These are phyloP conservation scores for Suillus weaverae DNA, from an alignment of 768 basidiomycete species.

Conservation along the genomic window DNA sequence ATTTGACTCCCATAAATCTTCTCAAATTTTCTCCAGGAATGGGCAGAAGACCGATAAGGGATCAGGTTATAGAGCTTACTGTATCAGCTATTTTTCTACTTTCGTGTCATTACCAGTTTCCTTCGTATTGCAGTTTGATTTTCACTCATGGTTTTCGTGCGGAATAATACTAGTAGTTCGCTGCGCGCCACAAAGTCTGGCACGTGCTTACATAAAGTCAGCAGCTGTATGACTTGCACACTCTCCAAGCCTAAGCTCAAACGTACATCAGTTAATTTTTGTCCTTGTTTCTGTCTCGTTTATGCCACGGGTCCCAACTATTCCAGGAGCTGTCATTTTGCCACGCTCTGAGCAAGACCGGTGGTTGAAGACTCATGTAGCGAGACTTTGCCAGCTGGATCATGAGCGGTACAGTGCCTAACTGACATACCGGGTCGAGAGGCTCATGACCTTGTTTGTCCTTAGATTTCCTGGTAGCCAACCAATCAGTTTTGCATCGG, in stretches of 20 bases:
- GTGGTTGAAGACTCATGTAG: constrained; percentile 70
- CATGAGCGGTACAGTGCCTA: constrained; percentile 53
- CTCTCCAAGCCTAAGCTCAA: neutral
- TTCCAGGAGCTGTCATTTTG: constrained; percentile 62
- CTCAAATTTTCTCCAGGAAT: constrained; percentile 58
- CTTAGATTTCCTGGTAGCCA: constrained; percentile 92
- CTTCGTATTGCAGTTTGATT: constrained; percentile 11
- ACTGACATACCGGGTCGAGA: neutral
- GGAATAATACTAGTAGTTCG: constrained; percentile 7
- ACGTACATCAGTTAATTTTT: neutral
- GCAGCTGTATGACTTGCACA: neutral
- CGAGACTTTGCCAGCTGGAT: constrained; percentile 61
- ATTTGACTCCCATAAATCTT: constrained; percentile 15
- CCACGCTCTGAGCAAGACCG: constrained; percentile 56
- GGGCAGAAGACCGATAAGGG: constrained; percentile 85
- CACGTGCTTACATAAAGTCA: constrained; percentile 9
- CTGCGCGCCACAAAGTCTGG: constrained; percentile 20
- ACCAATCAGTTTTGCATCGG: constrained; percentile 82
- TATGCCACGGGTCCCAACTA: constrained; percentile 65
- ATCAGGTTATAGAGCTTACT: constrained; percentile 23
- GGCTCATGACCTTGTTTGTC: constrained; percentile 7
- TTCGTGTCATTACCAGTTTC: constrained; percentile 17
- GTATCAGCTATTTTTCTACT: constrained; percentile 17
- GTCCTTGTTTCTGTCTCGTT: neutral
- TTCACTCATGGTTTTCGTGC: neutral